phyloP scores from a whole-genome alignment of 768 basidiomycete genomes.

The Phylloporus scabripes region DNA sequence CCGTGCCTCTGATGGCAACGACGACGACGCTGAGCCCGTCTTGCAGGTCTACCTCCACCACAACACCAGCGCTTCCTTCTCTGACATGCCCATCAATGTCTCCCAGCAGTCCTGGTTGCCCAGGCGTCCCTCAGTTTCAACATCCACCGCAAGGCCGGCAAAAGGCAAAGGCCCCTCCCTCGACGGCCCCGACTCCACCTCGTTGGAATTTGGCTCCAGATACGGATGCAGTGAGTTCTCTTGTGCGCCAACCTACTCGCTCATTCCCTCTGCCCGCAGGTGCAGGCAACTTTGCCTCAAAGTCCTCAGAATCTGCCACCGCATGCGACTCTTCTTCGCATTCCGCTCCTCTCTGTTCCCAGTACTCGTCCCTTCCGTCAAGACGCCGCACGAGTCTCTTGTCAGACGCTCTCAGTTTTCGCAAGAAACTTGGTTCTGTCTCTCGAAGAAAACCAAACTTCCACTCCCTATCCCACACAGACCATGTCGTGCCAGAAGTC shows the following conservation, averaged over 20 bases:
- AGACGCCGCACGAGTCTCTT: constrained; percentile 42
- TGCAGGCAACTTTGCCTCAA: constrained; percentile 12
- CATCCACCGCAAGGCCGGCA: neutral
- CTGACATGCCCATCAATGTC: constrained; percentile 15
- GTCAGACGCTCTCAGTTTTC: constrained; percentile 43
- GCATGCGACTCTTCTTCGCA: constrained; percentile 11
- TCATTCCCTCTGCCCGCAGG: constrained; percentile 8
- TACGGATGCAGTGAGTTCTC: constrained; percentile 14
- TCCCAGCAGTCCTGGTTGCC: constrained; percentile 20
- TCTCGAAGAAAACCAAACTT: constrained; percentile 36
- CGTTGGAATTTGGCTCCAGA: constrained; percentile 3
- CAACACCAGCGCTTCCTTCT: constrained; percentile 3
- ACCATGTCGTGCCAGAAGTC: constrained; percentile 55
- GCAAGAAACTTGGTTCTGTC: constrained; percentile 37
- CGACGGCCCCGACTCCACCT: constrained; percentile 4
- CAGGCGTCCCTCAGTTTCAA: constrained; percentile 17
- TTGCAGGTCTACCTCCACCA: constrained; percentile 12
- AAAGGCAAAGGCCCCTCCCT: constrained; percentile 18
- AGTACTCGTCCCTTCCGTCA: constrained; percentile 18
- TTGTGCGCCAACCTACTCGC: neutral
- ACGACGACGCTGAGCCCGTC: constrained; percentile 7
- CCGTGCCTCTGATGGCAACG: constrained; percentile 16
- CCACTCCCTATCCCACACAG: constrained; percentile 25
- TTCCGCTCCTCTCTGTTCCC: neutral
- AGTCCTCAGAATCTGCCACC: constrained; percentile 9